Conservation (phyloP, 306 rosid genomes). For the Dalbergia cultrata region DNA sequence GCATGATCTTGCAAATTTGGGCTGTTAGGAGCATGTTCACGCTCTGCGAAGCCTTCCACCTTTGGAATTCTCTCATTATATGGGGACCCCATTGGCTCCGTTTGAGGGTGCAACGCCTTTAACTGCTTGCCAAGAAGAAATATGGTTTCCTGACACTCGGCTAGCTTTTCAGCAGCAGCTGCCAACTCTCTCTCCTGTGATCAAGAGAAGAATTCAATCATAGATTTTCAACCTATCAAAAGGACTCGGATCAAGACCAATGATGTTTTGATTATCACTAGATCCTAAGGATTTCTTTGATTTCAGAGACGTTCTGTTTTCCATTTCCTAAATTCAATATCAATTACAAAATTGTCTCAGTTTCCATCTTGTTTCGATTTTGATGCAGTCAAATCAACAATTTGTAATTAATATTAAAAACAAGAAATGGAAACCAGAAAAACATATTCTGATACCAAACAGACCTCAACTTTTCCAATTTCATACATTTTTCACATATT, state of each 20-base stretch:
- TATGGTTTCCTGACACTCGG: constrained; percentile 99
- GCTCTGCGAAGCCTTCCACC: constrained; percentile 61
- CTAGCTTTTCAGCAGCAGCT: constrained; percentile 93
- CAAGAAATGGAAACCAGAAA: too few relatives aligned
- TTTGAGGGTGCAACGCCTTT: constrained; percentile 76
- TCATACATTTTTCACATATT: not conserved
- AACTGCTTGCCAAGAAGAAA: constrained; percentile 95
- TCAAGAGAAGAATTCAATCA: constrained; percentile 34
- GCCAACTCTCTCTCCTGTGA: constrained; percentile 84
- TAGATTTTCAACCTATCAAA: constrained; percentile 14
- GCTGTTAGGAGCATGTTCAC: constrained; percentile 62
- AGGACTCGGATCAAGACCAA: constrained; percentile 9
- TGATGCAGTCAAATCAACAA: too few relatives aligned
- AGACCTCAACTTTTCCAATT: constrained; percentile 17
- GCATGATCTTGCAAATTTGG: constrained; percentile 59
- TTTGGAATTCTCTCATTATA: constrained; percentile 59
- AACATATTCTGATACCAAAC: too few relatives aligned
- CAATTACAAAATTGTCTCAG: too few relatives aligned
- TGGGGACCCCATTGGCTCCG: constrained; percentile 66
- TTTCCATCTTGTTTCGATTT: too few relatives aligned
- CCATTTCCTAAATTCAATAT: too few relatives aligned
- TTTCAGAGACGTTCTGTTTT: too few relatives aligned
- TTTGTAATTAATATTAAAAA: too few relatives aligned
- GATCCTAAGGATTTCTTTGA: not conserved
- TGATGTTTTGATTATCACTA: constrained; percentile 21